Conservation (phyloP, 169 alveolate genomes). For the Plasmodium ovale region DNA sequence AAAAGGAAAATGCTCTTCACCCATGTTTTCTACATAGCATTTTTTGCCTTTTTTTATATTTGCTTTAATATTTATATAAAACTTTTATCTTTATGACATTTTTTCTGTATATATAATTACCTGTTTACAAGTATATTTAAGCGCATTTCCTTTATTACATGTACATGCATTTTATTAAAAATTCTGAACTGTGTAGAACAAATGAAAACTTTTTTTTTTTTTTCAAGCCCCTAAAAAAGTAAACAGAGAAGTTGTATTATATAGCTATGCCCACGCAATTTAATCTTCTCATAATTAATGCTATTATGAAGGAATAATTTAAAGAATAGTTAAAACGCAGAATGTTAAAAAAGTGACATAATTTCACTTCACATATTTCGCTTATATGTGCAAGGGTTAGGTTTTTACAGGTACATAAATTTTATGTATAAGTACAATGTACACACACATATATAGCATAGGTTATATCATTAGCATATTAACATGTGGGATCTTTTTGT, state of each 20-base stretch:
- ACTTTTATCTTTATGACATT: neutral
- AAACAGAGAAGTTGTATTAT: neutral
- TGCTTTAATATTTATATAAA: neutral
- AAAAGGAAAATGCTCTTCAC: neutral
- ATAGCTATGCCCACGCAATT: neutral
- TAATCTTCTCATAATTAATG: neutral
- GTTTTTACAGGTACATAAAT: neutral
- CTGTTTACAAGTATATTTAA: neutral
- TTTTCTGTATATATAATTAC: neutral
- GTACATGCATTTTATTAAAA: conserved; percentile 46
- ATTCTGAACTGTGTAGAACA: conserved; percentile 14
- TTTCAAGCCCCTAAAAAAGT: conserved; percentile 42
- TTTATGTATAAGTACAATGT: too few relatives aligned
- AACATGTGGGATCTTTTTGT: conserved; percentile 34
- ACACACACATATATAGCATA: too few relatives aligned
- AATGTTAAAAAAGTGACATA: conserved; percentile 1
- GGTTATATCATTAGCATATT: neutral
- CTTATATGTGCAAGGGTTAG: neutral
- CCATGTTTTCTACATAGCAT: neutral
- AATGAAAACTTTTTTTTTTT: conserved; percentile 9
- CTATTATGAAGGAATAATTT: neutral
- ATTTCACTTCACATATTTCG: conserved; percentile 14
- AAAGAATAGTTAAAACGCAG: neutral
- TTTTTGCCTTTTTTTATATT: neutral
- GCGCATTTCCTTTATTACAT: conserved; percentile 22